A percentile compares a stretch with the other conserved stretches of the same genome.
Conservation (phyloP, 352 stramenopile genomes). For the Phytophthora sp. region DNA sequence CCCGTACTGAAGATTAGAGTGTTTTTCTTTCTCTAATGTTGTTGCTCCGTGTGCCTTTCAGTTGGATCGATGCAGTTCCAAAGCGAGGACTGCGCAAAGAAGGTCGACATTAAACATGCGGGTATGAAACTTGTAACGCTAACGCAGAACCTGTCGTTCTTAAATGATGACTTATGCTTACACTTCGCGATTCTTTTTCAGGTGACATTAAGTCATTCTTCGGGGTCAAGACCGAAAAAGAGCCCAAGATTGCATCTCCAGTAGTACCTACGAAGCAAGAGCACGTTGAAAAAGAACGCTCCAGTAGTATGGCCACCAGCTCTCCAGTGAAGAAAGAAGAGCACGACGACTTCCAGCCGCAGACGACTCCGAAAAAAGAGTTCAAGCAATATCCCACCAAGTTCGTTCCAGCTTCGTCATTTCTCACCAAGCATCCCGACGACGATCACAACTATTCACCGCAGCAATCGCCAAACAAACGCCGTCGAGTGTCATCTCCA, state of each 20-base stretch:
- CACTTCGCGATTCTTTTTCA: conserved; percentile 9
- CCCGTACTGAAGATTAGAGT: no score
- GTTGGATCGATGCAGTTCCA: conserved; percentile 82
- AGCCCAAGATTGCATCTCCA: conserved; percentile 2
- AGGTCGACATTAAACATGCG: conserved; percentile 79
- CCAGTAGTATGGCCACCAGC: background rate
- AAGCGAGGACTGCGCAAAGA: conserved; percentile 72
- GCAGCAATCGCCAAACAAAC: conserved; percentile 19
- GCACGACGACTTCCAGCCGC: background rate
- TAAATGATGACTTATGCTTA: background rate
- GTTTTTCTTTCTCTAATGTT: no score
- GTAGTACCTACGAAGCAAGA: conserved; percentile 2
- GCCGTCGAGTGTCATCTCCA: conserved; percentile 21
- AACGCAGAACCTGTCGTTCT: no score
- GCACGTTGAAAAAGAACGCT: conserved; percentile 2
- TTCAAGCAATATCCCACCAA: conserved; percentile 26
- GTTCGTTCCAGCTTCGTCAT: conserved; percentile 53
- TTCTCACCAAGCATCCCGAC: conserved; percentile 47
- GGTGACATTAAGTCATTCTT: conserved; percentile 80
- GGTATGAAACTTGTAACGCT: conserved; percentile 43
- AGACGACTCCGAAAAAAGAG: conserved; percentile 14
- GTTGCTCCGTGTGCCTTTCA: no score
- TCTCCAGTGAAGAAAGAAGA: conserved; percentile 24
- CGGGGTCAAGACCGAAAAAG: conserved; percentile 42
- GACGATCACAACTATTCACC: background rate